Conservation (phyloP, 2,329 filamentous ascomycete species). For the Alternaria gansuensis region DNA sequence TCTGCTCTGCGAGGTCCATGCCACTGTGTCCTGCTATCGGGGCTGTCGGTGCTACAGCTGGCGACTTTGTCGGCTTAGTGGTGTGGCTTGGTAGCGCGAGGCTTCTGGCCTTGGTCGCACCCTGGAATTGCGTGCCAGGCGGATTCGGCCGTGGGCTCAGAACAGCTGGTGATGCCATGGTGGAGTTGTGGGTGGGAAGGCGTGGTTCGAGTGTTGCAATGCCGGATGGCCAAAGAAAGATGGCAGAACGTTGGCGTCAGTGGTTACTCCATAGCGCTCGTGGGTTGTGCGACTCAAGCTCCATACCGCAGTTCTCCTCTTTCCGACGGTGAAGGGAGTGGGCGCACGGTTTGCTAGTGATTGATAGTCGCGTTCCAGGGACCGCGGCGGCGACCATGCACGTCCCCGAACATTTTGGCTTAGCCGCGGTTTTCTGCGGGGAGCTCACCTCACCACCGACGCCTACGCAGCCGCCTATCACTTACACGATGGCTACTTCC, state of each 20-base stretch:
- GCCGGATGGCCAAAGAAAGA: not conserved
- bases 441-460: conserved; percentile 31
- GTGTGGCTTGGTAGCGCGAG: conserved; percentile 46
- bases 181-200: conserved; percentile 2
- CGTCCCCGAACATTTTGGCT: conserved; percentile 32
- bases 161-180: conserved; percentile 41
- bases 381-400: conserved; percentile 12
- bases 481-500: conserved; percentile 38
- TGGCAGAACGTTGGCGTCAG: conserved; percentile 3
- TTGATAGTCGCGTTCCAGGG: conserved; percentile 4
- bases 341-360: not conserved
- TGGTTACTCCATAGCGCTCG: conserved; percentile 2
- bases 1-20: conserved; percentile 57
- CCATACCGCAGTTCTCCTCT: conserved; percentile 18
- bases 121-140: conserved; percentile 27
- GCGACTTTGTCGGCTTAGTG: conserved; percentile 26
- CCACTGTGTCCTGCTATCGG: conserved; percentile 31
- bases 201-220: not conserved
- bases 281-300: conserved; percentile 7
- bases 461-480: conserved; percentile 19
- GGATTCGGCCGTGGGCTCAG: conserved; percentile 43
- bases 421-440: conserved; percentile 39
- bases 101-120: conserved; percentile 42
- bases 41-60: conserved; percentile 25
- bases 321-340: conserved; percentile 1